These are phyloP conservation scores for Cruciata laevipes DNA, from an alignment of 257 asterid genomes.

Conservation along the genomic window DNA sequence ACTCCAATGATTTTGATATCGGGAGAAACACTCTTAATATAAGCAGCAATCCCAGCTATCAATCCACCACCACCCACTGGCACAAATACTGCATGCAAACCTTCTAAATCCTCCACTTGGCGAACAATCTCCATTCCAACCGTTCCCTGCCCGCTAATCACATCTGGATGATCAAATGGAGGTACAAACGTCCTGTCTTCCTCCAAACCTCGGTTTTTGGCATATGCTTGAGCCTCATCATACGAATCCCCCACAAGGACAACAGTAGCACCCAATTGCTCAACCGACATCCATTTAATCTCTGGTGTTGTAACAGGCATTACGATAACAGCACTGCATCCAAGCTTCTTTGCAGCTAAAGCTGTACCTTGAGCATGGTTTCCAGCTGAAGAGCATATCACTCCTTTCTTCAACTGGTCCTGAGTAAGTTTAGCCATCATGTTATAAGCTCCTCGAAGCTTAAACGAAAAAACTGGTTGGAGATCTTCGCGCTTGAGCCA, in stretches of 20 bases:
- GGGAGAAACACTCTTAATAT: constrained; percentile 79
- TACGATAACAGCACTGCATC: constrained; percentile 65
- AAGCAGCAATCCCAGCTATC: constrained; percentile 96
- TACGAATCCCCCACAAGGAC: constrained; percentile 84
- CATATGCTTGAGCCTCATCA: constrained; percentile 88
- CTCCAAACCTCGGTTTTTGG: constrained; percentile 58
- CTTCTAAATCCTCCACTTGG: constrained; percentile 38
- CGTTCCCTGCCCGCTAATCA: constrained; percentile 87
- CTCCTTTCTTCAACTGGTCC: constrained; percentile 70
- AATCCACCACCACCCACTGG: constrained; percentile 99
- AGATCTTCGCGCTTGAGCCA: constrained; percentile 95
- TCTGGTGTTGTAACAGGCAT: constrained; percentile 97
- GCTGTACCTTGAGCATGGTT: constrained; percentile 99
- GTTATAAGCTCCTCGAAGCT: constrained; percentile 96
- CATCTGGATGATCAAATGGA: constrained; percentile 95
- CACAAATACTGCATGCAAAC: constrained; percentile 78
- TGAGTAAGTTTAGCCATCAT: constrained; percentile 91
- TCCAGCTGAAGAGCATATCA: constrained; percentile 96
- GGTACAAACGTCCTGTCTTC: constrained; percentile 77
- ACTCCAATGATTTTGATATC: constrained; percentile 85
- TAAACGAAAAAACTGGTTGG: constrained; percentile 88
- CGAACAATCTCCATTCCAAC: constrained; percentile 90
- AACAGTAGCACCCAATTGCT: constrained; percentile 81
- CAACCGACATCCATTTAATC: constrained; percentile 90
- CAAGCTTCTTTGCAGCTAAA: constrained; percentile 60